Conservation (phyloP, 176 grass and related monocot species). For the Oryza meyeriana region DNA sequence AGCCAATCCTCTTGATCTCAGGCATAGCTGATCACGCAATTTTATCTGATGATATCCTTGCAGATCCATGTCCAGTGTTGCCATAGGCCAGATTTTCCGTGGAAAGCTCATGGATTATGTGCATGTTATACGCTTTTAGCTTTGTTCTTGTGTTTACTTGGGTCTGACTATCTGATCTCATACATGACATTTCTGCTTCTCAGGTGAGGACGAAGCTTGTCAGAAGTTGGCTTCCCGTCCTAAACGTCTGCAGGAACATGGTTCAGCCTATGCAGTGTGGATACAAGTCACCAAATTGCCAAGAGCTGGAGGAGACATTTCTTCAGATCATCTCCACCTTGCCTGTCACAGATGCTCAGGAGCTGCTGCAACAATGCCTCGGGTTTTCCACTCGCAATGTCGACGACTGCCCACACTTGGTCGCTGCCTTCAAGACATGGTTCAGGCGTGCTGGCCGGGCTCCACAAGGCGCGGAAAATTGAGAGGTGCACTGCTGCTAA, state of each 20-base stretch:
- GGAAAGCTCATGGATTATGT: neutral
- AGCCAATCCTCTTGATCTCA: neutral
- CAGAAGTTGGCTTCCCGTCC: conserved; percentile 75
- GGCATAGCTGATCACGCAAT: neutral
- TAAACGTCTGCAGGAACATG: conserved; percentile 73
- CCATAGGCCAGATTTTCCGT: neutral
- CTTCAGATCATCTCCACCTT: conserved; percentile 83
- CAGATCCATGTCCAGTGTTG: neutral
- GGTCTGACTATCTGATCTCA: neutral
- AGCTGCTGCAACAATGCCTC: conserved; percentile 69
- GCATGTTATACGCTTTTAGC: neutral
- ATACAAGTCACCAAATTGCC: conserved; percentile 53
- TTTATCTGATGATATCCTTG: neutral
- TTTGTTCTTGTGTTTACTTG: neutral
- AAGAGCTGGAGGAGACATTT: conserved; percentile 75
- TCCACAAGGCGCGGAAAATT: conserved; percentile 23
- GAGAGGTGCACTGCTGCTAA: neutral
- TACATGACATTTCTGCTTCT: neutral
- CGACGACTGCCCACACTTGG: conserved; percentile 29
- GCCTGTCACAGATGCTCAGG: conserved; percentile 59
- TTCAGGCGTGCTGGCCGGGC: conserved; percentile 34
- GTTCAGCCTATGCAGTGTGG: conserved; percentile 50
- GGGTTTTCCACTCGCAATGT: conserved; percentile 76
- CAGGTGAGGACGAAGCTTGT: conserved; percentile 76
- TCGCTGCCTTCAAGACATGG: conserved; percentile 36